These are phyloP conservation scores for Crithidia acanthocephali DNA, from an alignment of 208 protist genomes.

Conservation along the genomic window DNA sequence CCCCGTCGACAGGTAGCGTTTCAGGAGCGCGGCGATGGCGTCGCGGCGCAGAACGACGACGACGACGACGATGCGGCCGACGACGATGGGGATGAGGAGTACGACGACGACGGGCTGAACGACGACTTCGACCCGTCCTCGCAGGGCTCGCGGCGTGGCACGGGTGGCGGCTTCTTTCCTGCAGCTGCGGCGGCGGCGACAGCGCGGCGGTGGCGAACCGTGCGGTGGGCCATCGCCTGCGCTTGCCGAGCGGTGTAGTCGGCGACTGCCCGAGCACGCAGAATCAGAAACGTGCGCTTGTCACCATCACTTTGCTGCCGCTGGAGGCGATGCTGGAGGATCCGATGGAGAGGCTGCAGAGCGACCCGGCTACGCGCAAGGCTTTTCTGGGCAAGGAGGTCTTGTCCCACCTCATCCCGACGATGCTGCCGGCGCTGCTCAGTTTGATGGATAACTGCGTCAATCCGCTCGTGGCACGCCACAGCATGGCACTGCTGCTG, in stretches of 20 bases:
- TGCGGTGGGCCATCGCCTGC: neutral
- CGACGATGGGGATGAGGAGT: neutral
- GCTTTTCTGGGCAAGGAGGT: conserved; percentile 41
- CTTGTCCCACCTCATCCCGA: conserved; percentile 41
- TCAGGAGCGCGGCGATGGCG: neutral
- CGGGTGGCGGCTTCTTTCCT: conserved; percentile 8
- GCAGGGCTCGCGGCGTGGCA: conserved; percentile 1
- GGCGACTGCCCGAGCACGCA: neutral
- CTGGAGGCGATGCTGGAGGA: conserved; percentile 35
- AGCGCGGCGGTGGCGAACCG: conserved; percentile 7
- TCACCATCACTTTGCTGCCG: conserved; percentile 26
- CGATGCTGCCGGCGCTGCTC: conserved; percentile 54
- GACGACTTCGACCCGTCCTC: neutral
- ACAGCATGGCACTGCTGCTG: conserved; percentile 68
- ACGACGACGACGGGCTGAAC: neutral
- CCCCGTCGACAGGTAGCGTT: neutral
- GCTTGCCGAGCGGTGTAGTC: neutral
- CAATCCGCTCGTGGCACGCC: conserved; percentile 71
- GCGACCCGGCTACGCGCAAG: conserved; percentile 30
- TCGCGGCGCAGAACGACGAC: neutral
- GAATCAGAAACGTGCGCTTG: neutral
- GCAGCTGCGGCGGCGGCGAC: conserved; percentile 15
- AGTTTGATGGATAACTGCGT: conserved; percentile 64
- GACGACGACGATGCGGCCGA: neutral
- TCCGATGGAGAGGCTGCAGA: conserved; percentile 33